Conservation (phyloP, 2,329 filamentous ascomycete species). For the Aspergillus arachidicola region DNA sequence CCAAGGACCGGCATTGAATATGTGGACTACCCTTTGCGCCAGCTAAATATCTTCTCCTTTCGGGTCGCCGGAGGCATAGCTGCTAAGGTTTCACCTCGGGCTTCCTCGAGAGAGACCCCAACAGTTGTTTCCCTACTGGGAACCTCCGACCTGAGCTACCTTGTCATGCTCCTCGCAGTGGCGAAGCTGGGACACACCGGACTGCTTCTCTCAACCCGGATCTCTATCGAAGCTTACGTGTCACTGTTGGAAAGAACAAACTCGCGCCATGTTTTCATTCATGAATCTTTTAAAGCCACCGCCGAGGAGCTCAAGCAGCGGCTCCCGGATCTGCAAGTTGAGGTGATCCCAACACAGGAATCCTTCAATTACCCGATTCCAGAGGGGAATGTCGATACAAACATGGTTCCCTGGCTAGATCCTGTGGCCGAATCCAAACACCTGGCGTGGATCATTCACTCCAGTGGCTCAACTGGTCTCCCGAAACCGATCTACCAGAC, state of each 20-base stretch:
- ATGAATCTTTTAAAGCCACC: constrained; percentile 26
- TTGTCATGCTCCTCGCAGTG: constrained; percentile 57
- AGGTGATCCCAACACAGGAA: constrained; percentile 29
- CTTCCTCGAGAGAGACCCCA: constrained; percentile 30
- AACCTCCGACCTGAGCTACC: constrained; percentile 57
- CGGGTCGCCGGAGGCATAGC: constrained; percentile 34
- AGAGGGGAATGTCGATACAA: constrained; percentile 20
- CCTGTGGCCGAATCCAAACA: constrained; percentile 31
- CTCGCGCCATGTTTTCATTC: constrained; percentile 38
- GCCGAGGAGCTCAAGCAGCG: constrained; percentile 25
- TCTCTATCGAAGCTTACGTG: constrained; percentile 55
- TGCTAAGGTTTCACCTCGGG: constrained; percentile 25
- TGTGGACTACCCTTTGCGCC: constrained; percentile 50
- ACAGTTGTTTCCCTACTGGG: constrained; percentile 55
- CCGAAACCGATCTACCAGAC: constrained; percentile 66
- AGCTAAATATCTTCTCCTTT: constrained; percentile 44
- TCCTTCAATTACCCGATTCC: constrained; percentile 24
- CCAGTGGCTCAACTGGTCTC: constrained; percentile 61
- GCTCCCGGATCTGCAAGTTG: constrained; percentile 26
- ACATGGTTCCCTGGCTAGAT: constrained; percentile 29
- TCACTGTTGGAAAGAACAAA: constrained; percentile 50
- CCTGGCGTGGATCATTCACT: constrained; percentile 52
- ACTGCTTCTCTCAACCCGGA: constrained; percentile 57
- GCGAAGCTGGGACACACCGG: constrained; percentile 58
- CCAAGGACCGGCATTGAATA: constrained; percentile 48